These are phyloP conservation scores for Nicotiana benthamiana DNA, from an alignment of 257 asterid genomes.

Conservation along the genomic window DNA sequence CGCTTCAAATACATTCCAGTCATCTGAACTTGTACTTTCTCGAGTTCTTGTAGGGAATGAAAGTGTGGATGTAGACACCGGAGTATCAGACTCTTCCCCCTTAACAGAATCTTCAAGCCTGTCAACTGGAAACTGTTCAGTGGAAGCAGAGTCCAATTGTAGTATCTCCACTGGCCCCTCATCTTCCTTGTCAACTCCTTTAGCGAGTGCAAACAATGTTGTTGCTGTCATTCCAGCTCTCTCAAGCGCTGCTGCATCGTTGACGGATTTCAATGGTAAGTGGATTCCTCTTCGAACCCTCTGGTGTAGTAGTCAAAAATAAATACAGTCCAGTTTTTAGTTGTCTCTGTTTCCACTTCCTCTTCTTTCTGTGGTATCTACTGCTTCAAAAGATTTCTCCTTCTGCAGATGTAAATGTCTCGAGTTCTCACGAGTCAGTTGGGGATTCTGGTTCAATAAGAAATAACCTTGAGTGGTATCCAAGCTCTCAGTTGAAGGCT, in stretches of 20 bases:
- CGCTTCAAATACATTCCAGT: slow-evolving; percentile 8
- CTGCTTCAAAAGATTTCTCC: not conserved
- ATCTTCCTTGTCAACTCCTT: slow-evolving; percentile 15
- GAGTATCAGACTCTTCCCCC: slow-evolving; percentile 16
- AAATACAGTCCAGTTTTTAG: not conserved
- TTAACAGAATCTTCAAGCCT: slow-evolving; percentile 16
- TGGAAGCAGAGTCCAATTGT: slow-evolving; percentile 18
- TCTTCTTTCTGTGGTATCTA: not conserved
- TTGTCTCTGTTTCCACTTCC: not conserved
- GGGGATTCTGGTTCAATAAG: slow-evolving; percentile 13
- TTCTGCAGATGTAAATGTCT: slow-evolving; percentile 20
- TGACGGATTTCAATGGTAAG: slow-evolving; percentile 38
- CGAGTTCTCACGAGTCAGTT: slow-evolving; percentile 8
- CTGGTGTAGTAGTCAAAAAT: not conserved
- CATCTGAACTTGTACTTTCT: slow-evolving; percentile 20
- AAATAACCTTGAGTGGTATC: slow-evolving; percentile 8
- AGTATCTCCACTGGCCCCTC: slow-evolving; percentile 10
- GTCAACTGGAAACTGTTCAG: slow-evolving; percentile 2
- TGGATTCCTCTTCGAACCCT: slow-evolving; percentile 14
- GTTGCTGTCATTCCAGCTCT: slow-evolving; percentile 18
- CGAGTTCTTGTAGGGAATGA: slow-evolving; percentile 15
- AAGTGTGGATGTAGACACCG: slow-evolving; percentile 5
- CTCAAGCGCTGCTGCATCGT: not conserved
- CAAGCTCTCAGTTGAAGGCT: slow-evolving; percentile 12
- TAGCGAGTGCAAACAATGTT: slow-evolving; percentile 15